Evolutionary conservation across 2,329 filamentous ascomycete genomes (phyloP).

Genomic region (Rhytidhysteron rufulum): DNA sequence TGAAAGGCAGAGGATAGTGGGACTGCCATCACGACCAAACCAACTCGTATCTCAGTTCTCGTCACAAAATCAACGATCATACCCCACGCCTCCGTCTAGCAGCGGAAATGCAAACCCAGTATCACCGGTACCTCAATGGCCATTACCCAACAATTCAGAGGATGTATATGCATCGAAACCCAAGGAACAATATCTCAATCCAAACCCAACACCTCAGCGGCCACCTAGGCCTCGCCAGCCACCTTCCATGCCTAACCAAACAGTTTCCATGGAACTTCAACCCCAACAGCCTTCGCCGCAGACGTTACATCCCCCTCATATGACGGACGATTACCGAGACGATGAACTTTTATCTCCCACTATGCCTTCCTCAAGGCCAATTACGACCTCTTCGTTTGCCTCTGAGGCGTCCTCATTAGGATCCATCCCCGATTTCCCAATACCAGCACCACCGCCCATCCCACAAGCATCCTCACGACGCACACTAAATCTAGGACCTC

Average conservation of each 20-base stretch:
- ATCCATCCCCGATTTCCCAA: conserved; percentile 40
- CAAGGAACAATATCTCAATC: conserved; percentile 20
- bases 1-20: conserved; percentile 31
- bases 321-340: conserved; percentile 19
- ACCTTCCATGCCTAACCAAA: conserved; percentile 35
- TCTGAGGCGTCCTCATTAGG: conserved; percentile 39
- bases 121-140: conserved; percentile 44
- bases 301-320: conserved; percentile 2
- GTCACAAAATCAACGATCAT: conserved; percentile 7
- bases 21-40: conserved; percentile 32
- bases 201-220: conserved; percentile 39
- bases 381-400: conserved; percentile 35
- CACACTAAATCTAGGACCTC: conserved; percentile 43
- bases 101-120: conserved; percentile 12
- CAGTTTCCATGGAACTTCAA: conserved; percentile 29
- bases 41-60: conserved; percentile 27
- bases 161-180: conserved; percentile 21
- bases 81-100: conserved; percentile 13
- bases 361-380: conserved; percentile 26
- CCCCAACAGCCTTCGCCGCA: conserved; percentile 21
- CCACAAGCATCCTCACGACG: conserved; percentile 34
- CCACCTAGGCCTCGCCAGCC: conserved; percentile 38
- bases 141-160: conserved; percentile 37
- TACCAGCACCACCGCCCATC: conserved; percentile 28
- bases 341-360: conserved; percentile 31